Conservation (phyloP, 495 filamentous ascomycete species). For the Aspergillus funiculosus region DNA sequence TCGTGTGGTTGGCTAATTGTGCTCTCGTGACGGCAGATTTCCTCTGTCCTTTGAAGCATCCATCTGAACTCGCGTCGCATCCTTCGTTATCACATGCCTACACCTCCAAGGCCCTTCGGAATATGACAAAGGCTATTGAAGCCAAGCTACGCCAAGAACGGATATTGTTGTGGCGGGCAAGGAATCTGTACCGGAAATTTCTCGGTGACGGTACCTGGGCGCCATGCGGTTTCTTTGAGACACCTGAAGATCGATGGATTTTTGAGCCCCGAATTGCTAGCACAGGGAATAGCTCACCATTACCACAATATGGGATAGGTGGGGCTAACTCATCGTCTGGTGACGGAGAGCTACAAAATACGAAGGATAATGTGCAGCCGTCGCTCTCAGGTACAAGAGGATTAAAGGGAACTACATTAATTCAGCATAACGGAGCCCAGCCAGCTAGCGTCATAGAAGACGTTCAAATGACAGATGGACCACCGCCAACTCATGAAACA, state of each 20-base stretch:
- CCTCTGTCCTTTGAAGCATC: slow-evolving; percentile 78
- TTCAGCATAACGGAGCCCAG: slow-evolving; percentile 11
- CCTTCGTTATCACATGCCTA: slow-evolving; percentile 80
- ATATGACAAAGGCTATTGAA: slow-evolving; percentile 64
- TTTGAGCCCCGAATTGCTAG: slow-evolving; percentile 31
- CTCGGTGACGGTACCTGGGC: slow-evolving; percentile 77
- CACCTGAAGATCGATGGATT: slow-evolving; percentile 33
- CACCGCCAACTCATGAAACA: slow-evolving; percentile 11
- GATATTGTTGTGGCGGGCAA: slow-evolving; percentile 65
- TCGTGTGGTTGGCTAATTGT: slow-evolving; percentile 6
- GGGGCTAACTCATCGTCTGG: slow-evolving; percentile 8
- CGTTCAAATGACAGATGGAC: slow-evolving; percentile 43
- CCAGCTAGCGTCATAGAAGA: slow-evolving; percentile 21
- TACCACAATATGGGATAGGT: slow-evolving; percentile 18
- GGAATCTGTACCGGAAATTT: slow-evolving; percentile 69
- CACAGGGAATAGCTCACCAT: slow-evolving; percentile 16
- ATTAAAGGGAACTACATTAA: slow-evolving; percentile 7
- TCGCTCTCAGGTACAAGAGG: slow-evolving; percentile 2
- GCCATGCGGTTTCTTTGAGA: slow-evolving; percentile 54
- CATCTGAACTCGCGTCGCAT: slow-evolving; percentile 77
- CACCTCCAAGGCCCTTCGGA: slow-evolving; percentile 69
- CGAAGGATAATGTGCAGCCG: slow-evolving; percentile 10
- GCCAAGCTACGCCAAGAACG: slow-evolving; percentile 73
- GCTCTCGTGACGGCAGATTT: slow-evolving; percentile 52
- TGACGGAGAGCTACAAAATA: slow-evolving; percentile 4